Base-by-base conservation (phyloP, 352 stramenopile genomes). In the Phytophthora litchii region DNA sequence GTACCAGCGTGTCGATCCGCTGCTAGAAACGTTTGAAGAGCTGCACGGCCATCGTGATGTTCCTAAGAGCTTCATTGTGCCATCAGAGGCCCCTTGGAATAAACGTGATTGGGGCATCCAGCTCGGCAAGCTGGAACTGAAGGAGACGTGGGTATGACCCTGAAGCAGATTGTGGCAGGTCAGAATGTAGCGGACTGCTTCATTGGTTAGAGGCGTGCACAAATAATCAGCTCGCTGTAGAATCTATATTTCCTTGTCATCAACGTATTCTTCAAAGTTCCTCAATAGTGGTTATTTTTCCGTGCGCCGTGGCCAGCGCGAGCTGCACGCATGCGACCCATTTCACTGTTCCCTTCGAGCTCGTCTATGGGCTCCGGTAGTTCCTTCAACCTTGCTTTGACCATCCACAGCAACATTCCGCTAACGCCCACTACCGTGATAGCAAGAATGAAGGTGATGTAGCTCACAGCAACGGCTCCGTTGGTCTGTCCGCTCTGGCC, bases 381-480 rank as follows among this genome's bases (percentile, higher is more conserved):
- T 37, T 88, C 72, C 25, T 76, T 69, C 29, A 91, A 60, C 36
- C 86, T 84, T 48, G 64, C 63, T 60, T 75, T 82, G 49, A 91
- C 81, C 76, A 89, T 92, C 67, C 74, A 76, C 42, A 90, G 77
- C 54, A 94, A 44, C 73, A 88, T 76, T 12, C 68, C 65, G 43
- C 78, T 86, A 16, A 87, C 82, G 11, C 80, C 68, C 17, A 94
- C 80, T 54, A 94, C 74, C 35, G 71, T 75, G 38, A 94, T 67
- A 37, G 82, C 74, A 41, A 94, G 64, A 41, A 91, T 89, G 44
- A 92, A 94, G 6, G 76, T 76, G 49, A 91, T 94, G 64, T 88
- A 89, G 56, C 80, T 88, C 45, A 94, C 80, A 11, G 82, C 80
- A 34, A 84, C 73, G 6, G 78, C 74, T 68, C 82, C 82, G 46